Conservation (phyloP, 148 eudicot genomes). For the Diospyros kaki region DNA sequence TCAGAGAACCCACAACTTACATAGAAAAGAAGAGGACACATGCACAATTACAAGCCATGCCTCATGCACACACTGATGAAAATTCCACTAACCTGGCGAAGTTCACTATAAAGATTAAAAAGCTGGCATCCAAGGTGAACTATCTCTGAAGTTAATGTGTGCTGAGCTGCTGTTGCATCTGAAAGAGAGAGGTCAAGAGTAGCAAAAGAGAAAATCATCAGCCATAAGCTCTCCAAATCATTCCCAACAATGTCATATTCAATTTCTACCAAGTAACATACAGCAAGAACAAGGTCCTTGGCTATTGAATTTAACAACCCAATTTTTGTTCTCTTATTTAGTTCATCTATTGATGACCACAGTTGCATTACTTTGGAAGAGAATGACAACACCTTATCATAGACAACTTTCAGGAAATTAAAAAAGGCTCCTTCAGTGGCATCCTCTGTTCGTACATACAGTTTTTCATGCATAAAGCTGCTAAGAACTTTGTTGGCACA, state of each 20-base stretch:
- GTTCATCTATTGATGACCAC: conserved; percentile 29
- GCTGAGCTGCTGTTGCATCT: conserved; percentile 29
- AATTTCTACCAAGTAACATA: conserved; percentile 57
- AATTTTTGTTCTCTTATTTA: conserved; percentile 14
- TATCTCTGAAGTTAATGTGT: conserved; percentile 39
- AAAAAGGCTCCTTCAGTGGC: conserved; percentile 63
- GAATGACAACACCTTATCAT: conserved; percentile 42
- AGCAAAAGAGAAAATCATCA: conserved; percentile 47
- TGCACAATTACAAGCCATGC: no score
- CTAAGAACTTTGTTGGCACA: conserved; percentile 53
- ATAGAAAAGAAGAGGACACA: no score
- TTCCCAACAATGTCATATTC: conserved; percentile 82
- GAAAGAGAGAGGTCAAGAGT: conserved; percentile 39
- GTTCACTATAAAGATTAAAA: conserved; percentile 73
- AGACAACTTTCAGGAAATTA: conserved; percentile 64
- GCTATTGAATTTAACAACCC: conserved; percentile 32
- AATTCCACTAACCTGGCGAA: conserved; percentile 79
- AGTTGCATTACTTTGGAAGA: conserved; percentile 37
- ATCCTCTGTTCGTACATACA: conserved; percentile 70
- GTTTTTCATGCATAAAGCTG: conserved; percentile 42
- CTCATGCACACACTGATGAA: not conserved
- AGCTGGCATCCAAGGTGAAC: conserved; percentile 72
- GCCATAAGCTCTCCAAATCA: conserved; percentile 79
- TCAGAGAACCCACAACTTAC: not conserved
- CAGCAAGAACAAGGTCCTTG: conserved; percentile 51